These are phyloP conservation scores for Cutaneotrichosporon cutaneum DNA, from an alignment of 1,284 basidiomycete genomes.

Conservation along the genomic window DNA sequence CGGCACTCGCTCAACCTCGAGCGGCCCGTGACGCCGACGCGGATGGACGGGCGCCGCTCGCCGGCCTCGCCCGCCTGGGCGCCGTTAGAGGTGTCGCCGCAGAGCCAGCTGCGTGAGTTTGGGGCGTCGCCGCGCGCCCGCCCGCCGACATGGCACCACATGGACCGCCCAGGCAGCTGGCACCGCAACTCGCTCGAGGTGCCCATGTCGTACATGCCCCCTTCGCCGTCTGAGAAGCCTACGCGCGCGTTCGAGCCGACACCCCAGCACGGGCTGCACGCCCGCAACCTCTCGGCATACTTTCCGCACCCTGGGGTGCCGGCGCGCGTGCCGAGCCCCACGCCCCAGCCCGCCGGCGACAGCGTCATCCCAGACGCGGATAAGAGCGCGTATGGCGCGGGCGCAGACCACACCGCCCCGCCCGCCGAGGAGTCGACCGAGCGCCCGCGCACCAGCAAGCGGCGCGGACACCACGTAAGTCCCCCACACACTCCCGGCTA, in stretches of 20 bases:
- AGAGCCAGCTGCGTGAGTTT: background rate
- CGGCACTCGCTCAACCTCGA: slow-evolving; percentile 7
- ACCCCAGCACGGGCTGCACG: slow-evolving; percentile 62
- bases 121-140: background rate
- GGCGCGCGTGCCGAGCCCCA: slow-evolving; percentile 19
- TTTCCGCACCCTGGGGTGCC: slow-evolving; percentile 75
- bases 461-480: slow-evolving; percentile 70
- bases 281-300: slow-evolving; percentile 84
- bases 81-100: background rate
- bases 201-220: slow-evolving; percentile 5
- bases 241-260: slow-evolving; percentile 3
- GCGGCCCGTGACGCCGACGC: slow-evolving; percentile 4
- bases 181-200: slow-evolving; percentile 13
- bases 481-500: too few relatives aligned
- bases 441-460: slow-evolving; percentile 50
- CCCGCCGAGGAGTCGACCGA: background rate
- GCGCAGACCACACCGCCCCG: slow-evolving; percentile 24
- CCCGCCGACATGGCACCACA: slow-evolving; percentile 6
- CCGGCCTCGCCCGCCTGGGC: slow-evolving; percentile 4
- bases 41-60: background rate
- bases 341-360: slow-evolving; percentile 25
- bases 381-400: slow-evolving; percentile 34
- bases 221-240: background rate
- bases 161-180: background rate
- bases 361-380: slow-evolving; percentile 29